Evolutionary conservation across 1,284 basidiomycete genomes (phyloP).

Genomic region (Sanghuangporus weigelae): DNA sequence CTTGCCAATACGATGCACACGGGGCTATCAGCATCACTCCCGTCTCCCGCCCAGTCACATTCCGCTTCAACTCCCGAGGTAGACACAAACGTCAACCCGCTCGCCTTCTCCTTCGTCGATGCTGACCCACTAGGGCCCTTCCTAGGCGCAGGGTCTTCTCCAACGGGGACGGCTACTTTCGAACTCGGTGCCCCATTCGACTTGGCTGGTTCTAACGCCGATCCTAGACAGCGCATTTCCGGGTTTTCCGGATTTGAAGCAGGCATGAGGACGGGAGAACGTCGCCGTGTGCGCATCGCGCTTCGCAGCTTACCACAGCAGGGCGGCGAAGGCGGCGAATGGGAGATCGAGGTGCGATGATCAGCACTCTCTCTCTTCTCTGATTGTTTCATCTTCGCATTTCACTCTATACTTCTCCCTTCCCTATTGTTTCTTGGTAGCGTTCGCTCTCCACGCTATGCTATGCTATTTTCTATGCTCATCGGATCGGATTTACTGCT

Average conservation of each 20-base stretch:
- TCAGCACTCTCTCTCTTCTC: too few species aligned
- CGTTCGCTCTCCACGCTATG: background rate
- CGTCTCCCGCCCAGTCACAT: background rate
- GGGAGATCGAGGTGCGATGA: conserved; percentile 55
- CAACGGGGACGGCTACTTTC: background rate
- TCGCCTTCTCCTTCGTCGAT: conserved; percentile 4
- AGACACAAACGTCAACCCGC: background rate
- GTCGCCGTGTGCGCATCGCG: conserved; percentile 46
- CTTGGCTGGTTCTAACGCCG: background rate
- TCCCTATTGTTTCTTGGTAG: background rate
- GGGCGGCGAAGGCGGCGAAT: conserved; percentile 62
- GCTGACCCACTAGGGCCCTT: conserved; percentile 13
- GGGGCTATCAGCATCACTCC: background rate
- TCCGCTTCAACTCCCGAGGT: background rate
- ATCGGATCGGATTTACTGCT: background rate
- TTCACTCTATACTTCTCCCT: background rate
- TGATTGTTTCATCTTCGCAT: background rate
- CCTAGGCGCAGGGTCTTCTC: conserved; percentile 5
- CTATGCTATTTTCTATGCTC: background rate
- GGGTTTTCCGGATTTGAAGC: conserved; percentile 23
- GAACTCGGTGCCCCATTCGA: background rate
- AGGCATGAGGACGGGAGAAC: conserved; percentile 32
- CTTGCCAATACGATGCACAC: background rate
- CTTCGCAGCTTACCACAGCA: conserved; percentile 55
- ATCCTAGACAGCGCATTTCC: conserved; percentile 29